Evolutionary conservation across 2,329 filamentous ascomycete genomes (phyloP), one percentile per base, ranked within the genome.

Genomic region (Fusarium solani-melongenae): DNA sequence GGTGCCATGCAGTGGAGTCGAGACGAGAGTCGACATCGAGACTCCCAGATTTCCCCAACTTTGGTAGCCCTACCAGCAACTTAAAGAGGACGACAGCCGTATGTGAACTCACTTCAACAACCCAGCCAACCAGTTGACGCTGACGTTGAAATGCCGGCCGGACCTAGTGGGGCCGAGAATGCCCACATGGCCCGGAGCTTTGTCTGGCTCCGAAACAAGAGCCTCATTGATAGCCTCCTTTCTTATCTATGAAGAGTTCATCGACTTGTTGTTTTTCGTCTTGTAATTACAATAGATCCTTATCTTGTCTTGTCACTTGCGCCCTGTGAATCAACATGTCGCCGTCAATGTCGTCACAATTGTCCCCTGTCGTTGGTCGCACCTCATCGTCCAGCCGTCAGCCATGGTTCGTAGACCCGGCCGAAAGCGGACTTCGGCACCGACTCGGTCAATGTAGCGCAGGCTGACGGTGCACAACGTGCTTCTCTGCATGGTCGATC

Each of bases 361-460:
- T 10, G 0, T 22, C 31, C 53, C 44, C 57, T 62, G 39, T 62
- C 51, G 65, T 27, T 49, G 44, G 59, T 20, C 38, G 56, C 46
- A 53, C n/a, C 51, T 14, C 6, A 39, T 22, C 24, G 6, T 22
- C 24, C 20, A 49, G 20, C 27, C n/a, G 17, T 20, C n/a, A 34
- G 22, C 17, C 31, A 63, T 2, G 34, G 44, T 29, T 53, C 15
- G 15, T 27, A 24, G 27, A 61, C 44, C 59, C 70, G 67, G 75
- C 75, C 70, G 63, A 69, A 64, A 66, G 46, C 73, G 71, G 70
- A 51, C 55, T 71, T 77, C 72, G 72, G 72, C 65, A 63, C 70
- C 75, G 57, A 68, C 20, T 29, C 56, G 67, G 66, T 53, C 33
- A 31, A 61, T 64, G 12, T 65, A n/a, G 41, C 11, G 61, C 58